Percentiles rank a stretch among this genome's conserved stretches.
Conservation (phyloP, 257 asterid species). For the Solanum peruvianum region DNA sequence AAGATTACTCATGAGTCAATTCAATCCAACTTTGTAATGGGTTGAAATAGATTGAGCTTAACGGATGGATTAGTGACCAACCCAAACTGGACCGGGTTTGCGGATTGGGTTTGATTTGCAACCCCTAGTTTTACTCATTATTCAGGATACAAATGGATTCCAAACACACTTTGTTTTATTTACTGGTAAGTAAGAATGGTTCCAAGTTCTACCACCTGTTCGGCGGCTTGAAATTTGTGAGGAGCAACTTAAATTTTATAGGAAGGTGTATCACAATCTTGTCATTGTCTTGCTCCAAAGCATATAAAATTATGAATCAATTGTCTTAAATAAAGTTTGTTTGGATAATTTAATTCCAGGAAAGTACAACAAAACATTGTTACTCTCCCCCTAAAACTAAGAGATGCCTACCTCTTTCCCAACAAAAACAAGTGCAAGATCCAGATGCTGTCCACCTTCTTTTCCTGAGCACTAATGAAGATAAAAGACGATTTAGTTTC, state of each 20-base stretch:
- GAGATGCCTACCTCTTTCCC: constrained; percentile 62
- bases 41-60: not conserved
- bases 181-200: not conserved
- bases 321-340: not conserved
- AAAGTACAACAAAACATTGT: not conserved
- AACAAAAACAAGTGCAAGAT: constrained; percentile 68
- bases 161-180: not conserved
- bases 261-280: not conserved
- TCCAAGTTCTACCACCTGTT: not conserved
- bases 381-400: not conserved
- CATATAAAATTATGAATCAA: not conserved
- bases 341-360: not conserved
- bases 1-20: not conserved
- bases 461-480: constrained; percentile 56
- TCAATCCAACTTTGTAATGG: not conserved
- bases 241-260: not conserved
- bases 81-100: not conserved
- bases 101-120: not conserved
- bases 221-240: not conserved
- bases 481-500: constrained; percentile 3
- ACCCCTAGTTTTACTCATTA: not conserved
- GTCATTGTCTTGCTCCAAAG: constrained; percentile 2
- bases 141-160: not conserved
- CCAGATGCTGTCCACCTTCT: constrained; percentile 41
- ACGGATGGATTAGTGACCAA: not conserved